Percentiles rank a stretch among this genome's conserved stretches.
Conservation (phyloP, 208 protist species). For the Sergeia podlipaevii region DNA sequence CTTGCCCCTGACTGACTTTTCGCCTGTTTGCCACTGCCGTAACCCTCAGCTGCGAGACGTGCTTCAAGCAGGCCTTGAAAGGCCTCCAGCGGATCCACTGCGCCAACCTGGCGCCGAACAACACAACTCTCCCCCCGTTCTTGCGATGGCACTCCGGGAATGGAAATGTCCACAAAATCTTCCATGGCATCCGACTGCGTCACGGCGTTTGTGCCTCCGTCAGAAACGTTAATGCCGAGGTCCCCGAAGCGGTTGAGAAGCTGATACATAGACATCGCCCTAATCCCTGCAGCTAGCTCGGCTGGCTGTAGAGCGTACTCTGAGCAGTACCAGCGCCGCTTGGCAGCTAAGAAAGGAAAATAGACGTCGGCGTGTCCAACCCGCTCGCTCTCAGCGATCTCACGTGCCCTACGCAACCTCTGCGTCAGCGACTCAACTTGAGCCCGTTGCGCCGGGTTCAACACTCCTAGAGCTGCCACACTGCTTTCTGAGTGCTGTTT, state of each 20-base stretch:
- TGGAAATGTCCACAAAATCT: slow-evolving; percentile 4
- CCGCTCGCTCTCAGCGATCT: slow-evolving; percentile 29
- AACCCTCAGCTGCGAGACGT: slow-evolving; percentile 1
- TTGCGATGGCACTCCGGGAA: not conserved
- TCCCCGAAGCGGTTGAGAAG: slow-evolving; percentile 22
- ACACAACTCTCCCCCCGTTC: not conserved
- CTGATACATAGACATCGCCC: slow-evolving; percentile 53
- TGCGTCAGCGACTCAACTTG: slow-evolving; percentile 4
- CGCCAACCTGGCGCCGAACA: slow-evolving; percentile 24
- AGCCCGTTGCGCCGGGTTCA: not conserved
- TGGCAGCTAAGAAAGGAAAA: slow-evolving; percentile 68
- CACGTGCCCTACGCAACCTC: slow-evolving; percentile 19
- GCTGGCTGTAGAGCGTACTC: slow-evolving; percentile 50
- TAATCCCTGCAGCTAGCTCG: slow-evolving; percentile 38
- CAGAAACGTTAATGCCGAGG: not conserved
- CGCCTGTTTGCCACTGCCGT: not conserved
- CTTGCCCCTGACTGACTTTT: not conserved
- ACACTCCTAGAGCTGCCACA: not conserved
- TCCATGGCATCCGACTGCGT: not conserved
- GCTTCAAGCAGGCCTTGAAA: slow-evolving; percentile 36
- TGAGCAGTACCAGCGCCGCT: slow-evolving; percentile 60
- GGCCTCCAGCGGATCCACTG: slow-evolving; percentile 52
- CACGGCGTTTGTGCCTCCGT: not conserved
- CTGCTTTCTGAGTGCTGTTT: not conserved
- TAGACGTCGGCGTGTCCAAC: slow-evolving; percentile 67